Conservation (phyloP, 2,329 filamentous ascomycete species). For the Aspergillaceae sp. region DNA sequence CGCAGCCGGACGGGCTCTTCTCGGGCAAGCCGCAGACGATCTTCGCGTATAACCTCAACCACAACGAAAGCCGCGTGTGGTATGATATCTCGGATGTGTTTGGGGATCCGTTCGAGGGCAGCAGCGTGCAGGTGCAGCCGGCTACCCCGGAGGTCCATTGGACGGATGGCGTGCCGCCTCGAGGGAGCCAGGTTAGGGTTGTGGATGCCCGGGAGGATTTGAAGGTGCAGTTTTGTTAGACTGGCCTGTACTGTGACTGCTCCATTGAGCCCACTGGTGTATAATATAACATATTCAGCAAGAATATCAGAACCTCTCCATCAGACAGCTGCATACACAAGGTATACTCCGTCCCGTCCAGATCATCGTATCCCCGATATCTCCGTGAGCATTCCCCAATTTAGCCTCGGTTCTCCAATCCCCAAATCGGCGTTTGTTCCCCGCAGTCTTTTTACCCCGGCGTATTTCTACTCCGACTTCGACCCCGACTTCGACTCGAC, state of each 20-base stretch:
- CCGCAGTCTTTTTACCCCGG: background rate
- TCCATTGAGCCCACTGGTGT: too few species aligned
- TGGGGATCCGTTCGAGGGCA: constrained; percentile 34
- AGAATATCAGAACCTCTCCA: too few species aligned
- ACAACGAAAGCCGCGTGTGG: constrained; percentile 20
- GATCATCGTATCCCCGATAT: background rate
- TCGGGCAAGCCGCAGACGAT: constrained; percentile 29
- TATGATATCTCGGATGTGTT: constrained; percentile 39
- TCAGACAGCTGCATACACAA: too few species aligned
- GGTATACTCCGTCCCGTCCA: too few species aligned
- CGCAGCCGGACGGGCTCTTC: constrained; percentile 24
- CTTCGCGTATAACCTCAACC: constrained; percentile 35
- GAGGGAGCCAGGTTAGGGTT: constrained; percentile 23
- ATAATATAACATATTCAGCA: too few species aligned
- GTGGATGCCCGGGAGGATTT: constrained; percentile 15
- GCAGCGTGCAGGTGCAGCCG: constrained; percentile 12
- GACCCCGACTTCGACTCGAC: background rate
- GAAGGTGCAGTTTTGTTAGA: constrained; percentile 19
- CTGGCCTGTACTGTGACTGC: too few species aligned
- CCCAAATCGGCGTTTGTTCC: background rate
- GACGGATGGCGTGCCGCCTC: constrained; percentile 23
- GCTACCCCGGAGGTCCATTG: constrained; percentile 20
- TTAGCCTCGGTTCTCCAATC: background rate
- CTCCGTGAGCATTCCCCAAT: background rate
- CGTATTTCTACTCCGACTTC: background rate